Evolutionary conservation across 1,284 basidiomycete genomes (phyloP), one percentile per base, ranked within the genome.

Genomic region (Apiotrichum porosum): DNA sequence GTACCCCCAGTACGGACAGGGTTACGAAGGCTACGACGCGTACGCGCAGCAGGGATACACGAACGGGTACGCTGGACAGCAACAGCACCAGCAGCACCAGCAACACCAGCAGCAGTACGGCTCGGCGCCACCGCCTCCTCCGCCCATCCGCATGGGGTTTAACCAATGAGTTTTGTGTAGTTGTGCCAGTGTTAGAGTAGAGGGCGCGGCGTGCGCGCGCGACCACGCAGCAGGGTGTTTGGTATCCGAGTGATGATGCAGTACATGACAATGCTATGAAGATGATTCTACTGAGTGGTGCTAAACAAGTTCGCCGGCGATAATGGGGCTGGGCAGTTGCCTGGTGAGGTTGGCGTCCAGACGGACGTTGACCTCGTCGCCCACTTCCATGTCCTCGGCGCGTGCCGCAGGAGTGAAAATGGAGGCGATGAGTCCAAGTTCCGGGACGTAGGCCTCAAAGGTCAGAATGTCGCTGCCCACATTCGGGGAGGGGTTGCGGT

Each of bases 101-200:
- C 42, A 43, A 28, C 26, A 28, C 9, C 34, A 38, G 31, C 49
- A 48, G 15, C 49, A 48, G 33, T 49, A 43, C 22, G 46, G 46
- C 24, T 51, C 49, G 51, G 19, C 49, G n/a, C 62, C 62, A 19
- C 66, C 66, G 9, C 65, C 66, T 6, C 66, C 63, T 17, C 62
- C 62, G 18, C 66, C 68, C 12, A 61, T 71, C 21, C 54, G 69
- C 22, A 65, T 69, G 64, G 68, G 69, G 32, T 71, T 71, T 46
- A 53, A 61, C 42, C 19, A 52, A 42, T 47, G 47, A n/a, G 43
- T 24, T n/a, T 21, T 24, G 17, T 37, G n/a, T 32, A 33, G 43
- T 13, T 18, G 32, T 38, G 37, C 14, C 9, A 30, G 8, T 30
- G 8, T 14, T 30, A 30, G 28, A 30, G 28, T 31, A 31, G 30